phyloP scores from a whole-genome alignment of 1,139 yeast genomes.

The Debaryomyces coudertii region DNA sequence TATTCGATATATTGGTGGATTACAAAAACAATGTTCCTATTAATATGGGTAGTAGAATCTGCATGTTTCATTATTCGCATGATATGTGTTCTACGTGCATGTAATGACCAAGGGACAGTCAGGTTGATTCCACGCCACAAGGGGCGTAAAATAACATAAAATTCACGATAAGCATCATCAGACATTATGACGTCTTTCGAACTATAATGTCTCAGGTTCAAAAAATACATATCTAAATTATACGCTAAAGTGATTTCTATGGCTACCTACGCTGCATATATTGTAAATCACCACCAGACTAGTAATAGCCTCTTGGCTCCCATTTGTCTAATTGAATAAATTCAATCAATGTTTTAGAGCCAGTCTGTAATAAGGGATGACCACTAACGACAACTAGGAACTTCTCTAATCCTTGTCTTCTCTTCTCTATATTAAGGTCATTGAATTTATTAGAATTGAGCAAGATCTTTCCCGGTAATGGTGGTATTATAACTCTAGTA shows the following conservation, averaged over 20 bases:
- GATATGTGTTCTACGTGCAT: no score
- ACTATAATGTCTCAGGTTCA: neutral
- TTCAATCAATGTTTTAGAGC: slow-evolving; percentile 77
- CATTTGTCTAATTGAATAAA: slow-evolving; percentile 88
- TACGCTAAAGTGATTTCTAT: neutral
- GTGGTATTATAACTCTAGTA: slow-evolving; percentile 79
- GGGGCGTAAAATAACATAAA: no score
- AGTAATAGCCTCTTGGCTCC: slow-evolving; percentile 47
- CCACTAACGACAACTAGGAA: slow-evolving; percentile 85
- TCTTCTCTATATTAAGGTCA: slow-evolving; percentile 79
- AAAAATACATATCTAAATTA: neutral
- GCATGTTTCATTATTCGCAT: no score
- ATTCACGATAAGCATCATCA: neutral
- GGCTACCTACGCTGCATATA: neutral
- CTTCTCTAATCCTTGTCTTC: slow-evolving; percentile 82
- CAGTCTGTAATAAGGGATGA: slow-evolving; percentile 91
- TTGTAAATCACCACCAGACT: neutral
- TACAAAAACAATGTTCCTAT: no score
- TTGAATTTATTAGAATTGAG: slow-evolving; percentile 73
- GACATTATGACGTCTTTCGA: neutral
- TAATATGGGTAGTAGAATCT: no score
- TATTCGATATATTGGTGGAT: no score
- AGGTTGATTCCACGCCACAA: no score
- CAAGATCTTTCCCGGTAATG: slow-evolving; percentile 82
- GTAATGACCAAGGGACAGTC: no score